These are phyloP conservation scores for Astrocystis sublimbata DNA, from an alignment of 495 filamentous ascomycete species.

Conservation along the genomic window DNA sequence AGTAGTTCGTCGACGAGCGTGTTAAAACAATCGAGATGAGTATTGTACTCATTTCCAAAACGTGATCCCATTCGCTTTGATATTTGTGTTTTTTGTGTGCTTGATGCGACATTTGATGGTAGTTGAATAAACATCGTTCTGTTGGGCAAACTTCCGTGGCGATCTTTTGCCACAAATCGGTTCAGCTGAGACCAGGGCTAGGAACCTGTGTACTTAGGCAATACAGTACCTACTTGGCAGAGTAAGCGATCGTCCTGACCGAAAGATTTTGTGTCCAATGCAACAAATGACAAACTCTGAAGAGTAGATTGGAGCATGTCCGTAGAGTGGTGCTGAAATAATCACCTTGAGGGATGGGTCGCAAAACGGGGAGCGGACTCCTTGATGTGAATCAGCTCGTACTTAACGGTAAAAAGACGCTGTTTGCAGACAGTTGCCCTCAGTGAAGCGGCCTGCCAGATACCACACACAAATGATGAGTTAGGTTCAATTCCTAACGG, in stretches of 20 bases:
- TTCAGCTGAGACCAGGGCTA: neutral
- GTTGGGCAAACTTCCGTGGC: neutral
- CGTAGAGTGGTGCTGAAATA: neutral
- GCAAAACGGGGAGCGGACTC: neutral
- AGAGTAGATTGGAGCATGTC: neutral
- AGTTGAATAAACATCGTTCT: neutral
- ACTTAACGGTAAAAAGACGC: too few relatives aligned
- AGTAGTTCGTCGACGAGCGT: neutral
- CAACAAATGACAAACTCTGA: neutral
- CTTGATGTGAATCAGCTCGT: too few relatives aligned
- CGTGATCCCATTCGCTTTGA: neutral
- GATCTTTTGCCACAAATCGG: neutral
- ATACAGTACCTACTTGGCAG: neutral
- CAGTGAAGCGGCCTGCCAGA: too few relatives aligned
- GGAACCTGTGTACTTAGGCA: neutral
- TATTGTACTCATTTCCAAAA: neutral
- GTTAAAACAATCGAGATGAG: neutral
- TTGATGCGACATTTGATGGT: neutral
- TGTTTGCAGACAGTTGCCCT: too few relatives aligned
- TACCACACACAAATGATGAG: too few relatives aligned
- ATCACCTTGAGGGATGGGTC: neutral
- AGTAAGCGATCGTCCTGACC: neutral
- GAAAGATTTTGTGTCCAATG: neutral
- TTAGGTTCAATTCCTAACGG: too few relatives aligned
- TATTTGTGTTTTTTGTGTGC: neutral